Base-by-base conservation (phyloP, 2,329 filamentous ascomycete species). In the Nemania sp. region DNA sequence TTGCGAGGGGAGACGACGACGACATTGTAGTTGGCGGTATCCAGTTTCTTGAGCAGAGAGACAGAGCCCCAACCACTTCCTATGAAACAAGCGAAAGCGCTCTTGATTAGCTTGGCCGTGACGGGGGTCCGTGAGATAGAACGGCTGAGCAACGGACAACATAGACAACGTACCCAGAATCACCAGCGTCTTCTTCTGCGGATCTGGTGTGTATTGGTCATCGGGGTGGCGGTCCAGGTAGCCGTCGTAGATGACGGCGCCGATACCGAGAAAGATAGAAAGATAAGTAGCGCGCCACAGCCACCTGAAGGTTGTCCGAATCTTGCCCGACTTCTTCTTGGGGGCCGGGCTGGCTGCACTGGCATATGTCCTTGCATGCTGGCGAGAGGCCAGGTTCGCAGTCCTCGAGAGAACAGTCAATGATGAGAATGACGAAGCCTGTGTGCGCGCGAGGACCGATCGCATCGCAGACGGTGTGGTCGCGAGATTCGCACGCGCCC, bases 21-120 rank as follows among this genome's bases (percentile, higher is more conserved):
- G 74, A 97, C 93, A 74, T 99, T 97, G 84, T 97, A 99, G 82
- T 97, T 96, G 74, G 96, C 90, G 58, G 93, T 97, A 71, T 99
- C 92, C 75, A 99, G 89, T 73, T 96, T 97, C 84, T 99, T 99
- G 63, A 99, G 84, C 57, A 99, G 86, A 57, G 93, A 95, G 68
- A 99, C 91, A 37, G 93, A 91, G 65, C 78, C 94, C 94, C 94
- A 99, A 65, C 94, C 94, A 66, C 92, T 96, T 69, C 93, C 93
- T 97, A 58, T 28, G 42, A n/a, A n/a, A n/a, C n/a, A n/a, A n/a
- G n/a, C n/a, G n/a, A n/a, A n/a, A n/a, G n/a, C n/a, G n/a, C n/a
- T n/a, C n/a, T n/a, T n/a, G n/a, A n/a, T n/a, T n/a, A n/a, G n/a
- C n/a, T n/a, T n/a, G n/a, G 48, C 41, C 60, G 56, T 55, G 52